Base-by-base conservation (phyloP, 2,329 filamentous ascomycete genomes). In the Polychaeton citri region DNA sequence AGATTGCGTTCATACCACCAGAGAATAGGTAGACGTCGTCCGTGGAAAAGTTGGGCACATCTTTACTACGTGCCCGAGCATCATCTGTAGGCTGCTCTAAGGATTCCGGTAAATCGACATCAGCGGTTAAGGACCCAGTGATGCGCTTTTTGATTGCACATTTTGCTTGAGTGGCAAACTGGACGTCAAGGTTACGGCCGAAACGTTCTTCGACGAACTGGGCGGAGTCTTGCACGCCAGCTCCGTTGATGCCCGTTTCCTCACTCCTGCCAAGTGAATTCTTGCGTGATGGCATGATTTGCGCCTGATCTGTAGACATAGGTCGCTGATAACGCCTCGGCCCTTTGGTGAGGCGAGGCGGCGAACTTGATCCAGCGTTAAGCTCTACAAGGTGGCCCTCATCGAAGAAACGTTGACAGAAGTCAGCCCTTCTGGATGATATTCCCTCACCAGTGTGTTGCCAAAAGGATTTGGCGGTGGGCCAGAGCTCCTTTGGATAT, bases 1-100 rank as follows among this genome's bases (percentile, higher is more conserved):
- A 98, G 31, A 98, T 95, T 35, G 88, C 77, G 52, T 85, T 95
- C 87, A 98, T 98, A 24, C 90, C 90, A 28, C 74, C 79, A 0
- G 88, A 83, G 46, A 81, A 88, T 1, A 98, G 69, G 51, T 85
- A 93, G 21, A 98, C 81, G 54, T 98, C 88, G 16, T 83, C 74
- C 54, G 93, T 85, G 1, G 74, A 75, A 35, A 95, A 77, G 17
- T 72, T 77, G 8, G 69, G 65, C 2, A 79, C 64, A 18, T 62
- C 51, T 32, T 60, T 49, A 15, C 51, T 60, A 31, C 54, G 54
- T 21, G 57, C 52, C 32, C 38, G 37, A 15, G 49, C 46, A 32
- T 58, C 52, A 10, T 65, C 62, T 17, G 51, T 33, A 2, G 52
- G 46, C 10, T 49, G 43, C 16, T 71, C 62, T 19, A 77, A 58